phyloP scores from a whole-genome alignment of 2,329 filamentous ascomycete genomes.

The Fusarium marasasianum region DNA sequence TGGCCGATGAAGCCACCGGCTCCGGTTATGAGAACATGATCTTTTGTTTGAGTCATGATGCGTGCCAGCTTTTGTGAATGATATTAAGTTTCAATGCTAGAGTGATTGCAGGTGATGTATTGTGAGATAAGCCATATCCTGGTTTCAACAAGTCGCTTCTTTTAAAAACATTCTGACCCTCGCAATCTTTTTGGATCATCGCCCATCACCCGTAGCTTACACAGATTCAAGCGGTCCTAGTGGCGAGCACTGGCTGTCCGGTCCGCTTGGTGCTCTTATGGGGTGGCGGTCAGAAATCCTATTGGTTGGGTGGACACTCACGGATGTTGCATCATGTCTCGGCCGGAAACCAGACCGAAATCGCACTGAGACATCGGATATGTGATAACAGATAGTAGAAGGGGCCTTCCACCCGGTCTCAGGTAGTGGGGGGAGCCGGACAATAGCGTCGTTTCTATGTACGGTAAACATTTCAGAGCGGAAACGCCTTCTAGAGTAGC shows the following conservation, averaged over 20 bases:
- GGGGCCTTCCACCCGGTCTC: accelerated
- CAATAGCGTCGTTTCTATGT: accelerated
- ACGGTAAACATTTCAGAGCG: no score
- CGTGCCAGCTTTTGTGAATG: no score
- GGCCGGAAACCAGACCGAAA: slow-evolving; percentile 1
- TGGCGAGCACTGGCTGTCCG: background rate
- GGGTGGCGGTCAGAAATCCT: background rate
- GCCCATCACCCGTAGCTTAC: no score
- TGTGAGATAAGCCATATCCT: no score
- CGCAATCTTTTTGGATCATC: no score
- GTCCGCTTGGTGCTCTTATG: accelerated
- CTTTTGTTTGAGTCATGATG: slow-evolving; percentile 21
- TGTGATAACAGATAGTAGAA: accelerated
- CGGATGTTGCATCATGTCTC: no score
- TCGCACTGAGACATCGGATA: no score
- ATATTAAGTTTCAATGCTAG: no score
- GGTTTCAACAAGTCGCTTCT: no score
- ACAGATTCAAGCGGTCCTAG: background rate
- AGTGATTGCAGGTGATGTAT: no score
- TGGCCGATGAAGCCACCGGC: slow-evolving; percentile 73
- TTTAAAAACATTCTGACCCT: background rate
- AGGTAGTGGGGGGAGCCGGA: accelerated
- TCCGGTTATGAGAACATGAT: slow-evolving; percentile 67
- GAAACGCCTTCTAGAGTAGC: no score
- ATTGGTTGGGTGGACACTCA: background rate